phyloP scores from a whole-genome alignment of 2,329 filamentous ascomycete species.

The Alternaria sp. region DNA sequence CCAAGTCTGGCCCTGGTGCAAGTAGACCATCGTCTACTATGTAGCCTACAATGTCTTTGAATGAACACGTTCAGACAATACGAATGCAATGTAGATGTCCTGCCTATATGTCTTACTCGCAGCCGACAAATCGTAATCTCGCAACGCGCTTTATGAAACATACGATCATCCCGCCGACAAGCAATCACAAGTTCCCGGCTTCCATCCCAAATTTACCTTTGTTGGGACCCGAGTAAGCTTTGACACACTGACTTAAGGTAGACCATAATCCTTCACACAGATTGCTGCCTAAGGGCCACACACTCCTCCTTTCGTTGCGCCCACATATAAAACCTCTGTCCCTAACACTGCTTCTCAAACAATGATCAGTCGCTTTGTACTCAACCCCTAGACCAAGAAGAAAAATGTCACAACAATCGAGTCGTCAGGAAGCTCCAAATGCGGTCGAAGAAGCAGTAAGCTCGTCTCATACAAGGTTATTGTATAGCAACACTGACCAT shows the following conservation, averaged over 20 bases:
- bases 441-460: neutral
- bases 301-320: neutral
- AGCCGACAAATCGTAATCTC: neutral
- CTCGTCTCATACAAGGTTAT: neutral
- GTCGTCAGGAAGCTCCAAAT: neutral
- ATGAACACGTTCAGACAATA: neutral
- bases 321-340: neutral
- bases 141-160: neutral
- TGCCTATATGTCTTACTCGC: neutral
- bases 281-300: neutral
- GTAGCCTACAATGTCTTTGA: neutral
- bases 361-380: neutral
- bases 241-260: neutral
- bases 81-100: neutral
- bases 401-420: neutral
- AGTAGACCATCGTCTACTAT: neutral
- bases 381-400: neutral
- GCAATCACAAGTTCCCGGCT: neutral
- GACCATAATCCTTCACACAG: neutral
- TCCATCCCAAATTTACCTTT: neutral
- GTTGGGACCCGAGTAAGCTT: neutral
- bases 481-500: neutral
- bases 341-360: accelerated
- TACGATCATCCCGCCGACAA: no score
- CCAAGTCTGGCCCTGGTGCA: neutral